Evolutionary conservation across 2,329 filamentous ascomycete genomes (phyloP), one percentile per base, ranked within the genome.

Genomic region (Penicillium brevicompactum): DNA sequence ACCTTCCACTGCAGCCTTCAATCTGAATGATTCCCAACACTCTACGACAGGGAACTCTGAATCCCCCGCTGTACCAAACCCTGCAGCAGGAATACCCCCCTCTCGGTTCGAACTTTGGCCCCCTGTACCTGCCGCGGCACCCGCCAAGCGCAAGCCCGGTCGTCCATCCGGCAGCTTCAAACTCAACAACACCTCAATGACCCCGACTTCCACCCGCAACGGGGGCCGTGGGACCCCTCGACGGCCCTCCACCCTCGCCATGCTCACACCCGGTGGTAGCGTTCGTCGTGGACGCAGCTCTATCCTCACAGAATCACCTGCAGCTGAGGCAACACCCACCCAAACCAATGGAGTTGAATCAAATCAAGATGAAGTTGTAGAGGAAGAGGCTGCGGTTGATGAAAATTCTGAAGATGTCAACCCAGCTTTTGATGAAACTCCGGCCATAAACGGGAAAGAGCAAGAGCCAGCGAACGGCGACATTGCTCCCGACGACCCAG

Each of bases 71-170:
- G 49, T 63, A 10, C 45, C 62, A 2, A 68, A 74, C 30, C 70
- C 73, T 38, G 67, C 69, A 9, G 68, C 65, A 5, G 68, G 68
- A 14, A 75, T 77, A 37, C 75, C 75, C 6, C 73, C 75, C 4
- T 74, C 73, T 56, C 67, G 75, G 51, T 77, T 76, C 31, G 74
- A 76, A 49, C 69, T 77, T n/a, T 76, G 70, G 57, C 75, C 75
- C 14, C 75, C 75, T 4, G 67, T 76, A 18, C 74, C 74, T 58
- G 65, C 68, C 4, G 70, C 72, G 10, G 58, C 68, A 13, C 47
- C 52, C 5, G 56, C 65, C 11, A 75, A 74, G 60, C 66, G 69
- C 48, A 72, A 70, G n/a, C 66, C 69, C 22, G 74, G 74, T 40
- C 73, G 75, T 31, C 74, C 75, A 5, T 71, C 68, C 55, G 70